These are phyloP conservation scores for Aspergillus spinulosporus DNA, from an alignment of 2,329 filamentous ascomycete genomes.

Conservation along the genomic window DNA sequence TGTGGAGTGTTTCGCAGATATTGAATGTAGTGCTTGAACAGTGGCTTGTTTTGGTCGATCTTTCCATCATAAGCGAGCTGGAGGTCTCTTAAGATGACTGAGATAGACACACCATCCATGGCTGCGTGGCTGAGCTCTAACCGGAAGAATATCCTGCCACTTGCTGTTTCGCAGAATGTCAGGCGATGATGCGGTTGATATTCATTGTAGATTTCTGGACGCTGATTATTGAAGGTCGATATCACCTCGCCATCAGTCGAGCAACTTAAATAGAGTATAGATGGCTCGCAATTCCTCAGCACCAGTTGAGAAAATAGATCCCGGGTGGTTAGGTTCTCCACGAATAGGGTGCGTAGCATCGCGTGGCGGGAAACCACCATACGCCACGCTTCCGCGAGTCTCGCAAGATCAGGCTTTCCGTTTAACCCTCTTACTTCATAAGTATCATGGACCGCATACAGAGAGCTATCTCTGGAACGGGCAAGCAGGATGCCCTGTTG, in stretches of 20 bases:
- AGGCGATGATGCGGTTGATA: constrained; percentile 47
- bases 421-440: constrained; percentile 33
- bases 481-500: constrained; percentile 41
- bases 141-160: constrained; percentile 44
- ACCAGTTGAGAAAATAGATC: constrained; percentile 39
- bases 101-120: constrained; percentile 54
- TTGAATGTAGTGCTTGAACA: constrained; percentile 39
- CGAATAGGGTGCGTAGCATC: constrained; percentile 41
- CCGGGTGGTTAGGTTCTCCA: constrained; percentile 33
- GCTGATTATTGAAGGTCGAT: constrained; percentile 31
- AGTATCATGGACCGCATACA: constrained; percentile 42
- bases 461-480: constrained; percentile 33
- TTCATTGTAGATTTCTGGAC: constrained; percentile 28
- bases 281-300: constrained; percentile 32
- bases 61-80: constrained; percentile 47
- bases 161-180: constrained; percentile 45
- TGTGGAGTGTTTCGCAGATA: constrained; percentile 32
- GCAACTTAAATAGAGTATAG: constrained; percentile 33
- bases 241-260: constrained; percentile 32
- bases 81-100: constrained; percentile 51
- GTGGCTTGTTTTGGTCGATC: constrained; percentile 38
- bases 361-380: constrained; percentile 34
- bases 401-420: constrained; percentile 28
- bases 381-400: constrained; percentile 33
- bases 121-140: constrained; percentile 55